A percentile compares a stretch with the other conserved stretches of the same genome.
These are phyloP conservation scores for Populus hybrid DNA, from an alignment of 441 rosid species.

Conservation along the genomic window DNA sequence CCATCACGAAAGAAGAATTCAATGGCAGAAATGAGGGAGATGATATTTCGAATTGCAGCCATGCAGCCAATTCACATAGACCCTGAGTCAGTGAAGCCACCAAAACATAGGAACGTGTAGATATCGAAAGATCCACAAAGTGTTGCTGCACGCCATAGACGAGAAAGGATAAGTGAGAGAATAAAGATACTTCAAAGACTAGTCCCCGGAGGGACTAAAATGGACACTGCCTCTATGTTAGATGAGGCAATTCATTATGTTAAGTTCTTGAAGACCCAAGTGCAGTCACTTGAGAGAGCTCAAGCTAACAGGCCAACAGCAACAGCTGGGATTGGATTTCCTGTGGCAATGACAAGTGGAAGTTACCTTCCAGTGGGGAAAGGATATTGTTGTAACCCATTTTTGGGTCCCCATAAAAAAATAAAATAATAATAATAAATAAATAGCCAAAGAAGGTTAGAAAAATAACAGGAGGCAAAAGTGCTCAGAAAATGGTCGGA, in stretches of 20 bases:
- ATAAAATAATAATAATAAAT: too few relatives aligned
- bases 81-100: conserved; percentile 64
- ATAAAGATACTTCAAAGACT: conserved; percentile 64
- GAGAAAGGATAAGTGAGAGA: conserved; percentile 68
- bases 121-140: conserved; percentile 73
- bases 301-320: too few relatives aligned
- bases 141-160: conserved; percentile 61
- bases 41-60: conserved; percentile 60
- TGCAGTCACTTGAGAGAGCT: conserved; percentile 45
- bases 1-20: conserved; percentile 37
- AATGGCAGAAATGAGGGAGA: conserved; percentile 68
- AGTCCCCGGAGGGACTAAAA: conserved; percentile 72
- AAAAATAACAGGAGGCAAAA: too few relatives aligned
- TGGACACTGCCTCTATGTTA: conserved; percentile 78
- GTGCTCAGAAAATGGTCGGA: too few relatives aligned
- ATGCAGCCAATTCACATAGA: conserved; percentile 74
- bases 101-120: conserved; percentile 58
- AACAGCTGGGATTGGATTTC: too few relatives aligned
- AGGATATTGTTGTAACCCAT: neutral
- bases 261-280: conserved; percentile 68
- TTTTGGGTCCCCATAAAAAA: too few relatives aligned
- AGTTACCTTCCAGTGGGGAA: conserved; percentile 29
- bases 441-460: too few relatives aligned
- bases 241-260: conserved; percentile 75
- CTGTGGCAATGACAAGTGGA: conserved; percentile 24